phyloP scores from a whole-genome alignment of 768 basidiomycete species.

The Trametes cinnabarina region DNA sequence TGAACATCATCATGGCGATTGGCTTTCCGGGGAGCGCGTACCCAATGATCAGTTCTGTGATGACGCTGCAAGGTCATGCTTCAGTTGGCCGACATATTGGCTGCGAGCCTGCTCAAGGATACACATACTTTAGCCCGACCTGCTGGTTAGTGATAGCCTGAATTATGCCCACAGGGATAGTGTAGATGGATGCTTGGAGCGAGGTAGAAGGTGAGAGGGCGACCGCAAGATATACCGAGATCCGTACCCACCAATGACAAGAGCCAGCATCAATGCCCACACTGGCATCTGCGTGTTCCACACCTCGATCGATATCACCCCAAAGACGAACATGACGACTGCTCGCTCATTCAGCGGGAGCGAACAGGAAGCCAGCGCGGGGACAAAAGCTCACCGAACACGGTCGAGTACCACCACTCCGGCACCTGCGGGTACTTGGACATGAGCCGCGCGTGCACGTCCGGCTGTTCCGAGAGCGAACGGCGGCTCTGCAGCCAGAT shows the following conservation, averaged over 20 bases:
- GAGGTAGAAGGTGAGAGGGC: background rate
- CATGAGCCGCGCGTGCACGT: conserved; percentile 86
- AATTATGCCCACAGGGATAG: conserved; percentile 57
- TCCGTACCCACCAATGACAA: conserved; percentile 49
- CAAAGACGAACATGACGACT: conserved; percentile 66
- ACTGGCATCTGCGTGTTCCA: conserved; percentile 76
- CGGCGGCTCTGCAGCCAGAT: conserved; percentile 70
- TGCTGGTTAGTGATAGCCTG: conserved; percentile 79
- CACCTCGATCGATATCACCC: conserved; percentile 64
- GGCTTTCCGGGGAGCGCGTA: conserved; percentile 77
- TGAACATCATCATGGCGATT: conserved; percentile 84
- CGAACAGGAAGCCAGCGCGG: background rate
- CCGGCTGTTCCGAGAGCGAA: conserved; percentile 74
- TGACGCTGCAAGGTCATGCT: conserved; percentile 46
- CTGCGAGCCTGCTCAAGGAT: too few species aligned
- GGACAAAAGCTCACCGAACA: conserved; percentile 43
- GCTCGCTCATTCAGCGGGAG: background rate
- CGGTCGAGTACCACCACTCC: conserved; percentile 77
- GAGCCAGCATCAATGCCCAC: conserved; percentile 68
- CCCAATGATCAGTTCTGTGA: conserved; percentile 80
- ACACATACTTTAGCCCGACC: conserved; percentile 55
- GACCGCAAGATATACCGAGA: background rate
- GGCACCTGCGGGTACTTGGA: conserved; percentile 72
- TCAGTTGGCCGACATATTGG: too few species aligned
- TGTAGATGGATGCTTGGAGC: conserved; percentile 37